Evolutionary conservation across 176 grass and related monocot species (phyloP).

Genomic region (Dendrocalamus sinicus): DNA sequence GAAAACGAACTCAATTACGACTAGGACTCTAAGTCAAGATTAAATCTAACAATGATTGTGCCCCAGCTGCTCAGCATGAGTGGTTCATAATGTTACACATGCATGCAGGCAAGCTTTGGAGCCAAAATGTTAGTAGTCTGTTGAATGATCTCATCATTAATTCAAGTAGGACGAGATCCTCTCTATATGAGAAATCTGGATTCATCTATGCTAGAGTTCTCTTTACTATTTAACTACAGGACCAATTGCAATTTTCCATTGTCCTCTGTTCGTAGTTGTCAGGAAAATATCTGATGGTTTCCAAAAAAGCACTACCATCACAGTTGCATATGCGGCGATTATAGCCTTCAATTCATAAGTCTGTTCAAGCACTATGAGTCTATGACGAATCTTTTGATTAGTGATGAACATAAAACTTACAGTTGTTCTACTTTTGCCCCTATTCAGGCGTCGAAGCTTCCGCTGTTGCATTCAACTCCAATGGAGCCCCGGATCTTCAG

Average conservation of each 20-base stretch:
- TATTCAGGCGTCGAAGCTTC: slow-evolving; percentile 61
- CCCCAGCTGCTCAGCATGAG: neutral
- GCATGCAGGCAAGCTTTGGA: neutral
- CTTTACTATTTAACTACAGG: neutral
- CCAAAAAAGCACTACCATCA: neutral
- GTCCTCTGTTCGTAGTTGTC: neutral
- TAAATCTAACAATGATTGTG: too few relatives aligned
- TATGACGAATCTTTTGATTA: neutral
- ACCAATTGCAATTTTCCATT: neutral
- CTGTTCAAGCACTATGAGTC: neutral
- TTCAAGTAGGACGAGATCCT: neutral
- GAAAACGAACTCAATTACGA: too few relatives aligned
- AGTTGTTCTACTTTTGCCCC: neutral
- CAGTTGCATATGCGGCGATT: neutral
- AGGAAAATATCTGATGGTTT: neutral
- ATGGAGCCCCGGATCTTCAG: slow-evolving; percentile 69
- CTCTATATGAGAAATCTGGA: neutral
- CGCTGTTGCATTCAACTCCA: slow-evolving; percentile 48
- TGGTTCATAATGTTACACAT: slow-evolving; percentile 6
- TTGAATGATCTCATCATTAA: neutral
- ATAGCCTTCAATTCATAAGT: neutral
- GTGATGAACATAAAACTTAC: neutral
- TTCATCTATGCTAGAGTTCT: neutral
- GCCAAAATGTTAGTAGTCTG: neutral
- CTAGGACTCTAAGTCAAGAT: too few relatives aligned